phyloP scores from a whole-genome alignment of 140 eudicot genomes.

The Anethum foeniculum region DNA sequence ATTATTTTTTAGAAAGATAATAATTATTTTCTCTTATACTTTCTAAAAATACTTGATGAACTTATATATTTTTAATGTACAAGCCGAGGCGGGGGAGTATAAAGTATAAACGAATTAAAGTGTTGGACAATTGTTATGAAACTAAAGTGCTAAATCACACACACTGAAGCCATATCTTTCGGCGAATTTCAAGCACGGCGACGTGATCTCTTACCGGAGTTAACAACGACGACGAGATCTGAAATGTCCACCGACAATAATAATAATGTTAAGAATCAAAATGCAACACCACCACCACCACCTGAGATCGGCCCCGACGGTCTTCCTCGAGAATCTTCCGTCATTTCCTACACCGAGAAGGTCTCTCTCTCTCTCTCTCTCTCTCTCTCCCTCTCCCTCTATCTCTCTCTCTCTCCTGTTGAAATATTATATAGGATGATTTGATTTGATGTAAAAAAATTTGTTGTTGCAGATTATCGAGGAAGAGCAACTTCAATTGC shows the following conservation, averaged over 20 bases:
- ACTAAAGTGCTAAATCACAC: not conserved
- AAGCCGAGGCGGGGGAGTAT: too few relatives aligned
- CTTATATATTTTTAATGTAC: not conserved
- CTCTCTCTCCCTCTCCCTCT: not conserved
- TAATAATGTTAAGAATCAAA: slow-evolving; percentile 5
- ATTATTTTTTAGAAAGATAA: too few relatives aligned
- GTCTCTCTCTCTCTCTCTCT: slow-evolving; percentile 21
- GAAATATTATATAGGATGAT: not conserved
- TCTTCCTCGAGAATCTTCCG: slow-evolving; percentile 64
- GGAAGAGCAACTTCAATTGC: slow-evolving; percentile 78
- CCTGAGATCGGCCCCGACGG: slow-evolving; percentile 96
- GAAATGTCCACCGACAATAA: slow-evolving; percentile 35
- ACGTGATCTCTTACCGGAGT: not conserved
- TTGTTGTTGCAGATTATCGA: slow-evolving; percentile 51
- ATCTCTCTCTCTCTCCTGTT: not conserved
- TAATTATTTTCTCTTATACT: too few relatives aligned
- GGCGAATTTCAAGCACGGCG: not conserved
- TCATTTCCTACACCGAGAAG: slow-evolving; percentile 91
- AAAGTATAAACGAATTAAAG: too few relatives aligned
- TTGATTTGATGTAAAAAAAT: not conserved
- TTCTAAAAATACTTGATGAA: too few relatives aligned
- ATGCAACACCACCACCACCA: slow-evolving; percentile 24
- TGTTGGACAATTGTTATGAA: not conserved
- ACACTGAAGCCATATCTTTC: not conserved
- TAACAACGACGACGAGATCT: not conserved